Evolutionary conservation across 2,329 filamentous ascomycete genomes (phyloP), one percentile per base, ranked within the genome.

Genomic region (Fusarium sp.): DNA sequence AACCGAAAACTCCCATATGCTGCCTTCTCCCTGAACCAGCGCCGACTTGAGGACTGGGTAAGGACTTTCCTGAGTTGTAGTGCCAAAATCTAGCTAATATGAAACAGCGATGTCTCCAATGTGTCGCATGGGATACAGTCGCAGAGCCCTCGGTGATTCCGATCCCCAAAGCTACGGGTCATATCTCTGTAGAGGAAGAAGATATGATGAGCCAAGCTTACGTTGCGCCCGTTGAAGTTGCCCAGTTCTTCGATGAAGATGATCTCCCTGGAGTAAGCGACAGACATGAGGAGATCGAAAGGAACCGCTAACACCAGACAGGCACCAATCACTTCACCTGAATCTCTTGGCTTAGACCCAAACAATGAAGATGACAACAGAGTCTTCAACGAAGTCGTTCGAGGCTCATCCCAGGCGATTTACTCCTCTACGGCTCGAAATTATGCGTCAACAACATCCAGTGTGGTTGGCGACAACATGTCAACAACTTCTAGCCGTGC

Each of bases 71-170:
- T 20, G 18, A 41, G 11, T 10, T 39, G 18, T 20, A n/a, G 26
- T 22, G 24, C 7, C 10, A 28, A 6, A 1, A 18, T 28, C 5
- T 22, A 30, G 15, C 65, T 78, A 30, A 78, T 58, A 6, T 26
- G 7, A 4, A 7, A 28, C 20, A 84, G 83, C 72, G 72, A 39
- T 84, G 83, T 68, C 75, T 66, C 44, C 70, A 74, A 60, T 84
- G 83, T 58, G 76, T 73, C 15, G 81, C 79, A 7, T 84, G 82
- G 82, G 75, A 67, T 20, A 14, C 62, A 1, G 79, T 81, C 2
- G 81, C 83, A 42, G 83, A 84, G 38, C 79, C 79, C 2, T 72
- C 69, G 2, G 78, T 82, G 6, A 74, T 71, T 1, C 81, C 81
- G 0, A 59, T 65, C 0, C 77, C 78, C 1, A 71, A 82, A 3